Conservation (phyloP, 1,284 basidiomycete species). For the Ustilago bromivora region DNA sequence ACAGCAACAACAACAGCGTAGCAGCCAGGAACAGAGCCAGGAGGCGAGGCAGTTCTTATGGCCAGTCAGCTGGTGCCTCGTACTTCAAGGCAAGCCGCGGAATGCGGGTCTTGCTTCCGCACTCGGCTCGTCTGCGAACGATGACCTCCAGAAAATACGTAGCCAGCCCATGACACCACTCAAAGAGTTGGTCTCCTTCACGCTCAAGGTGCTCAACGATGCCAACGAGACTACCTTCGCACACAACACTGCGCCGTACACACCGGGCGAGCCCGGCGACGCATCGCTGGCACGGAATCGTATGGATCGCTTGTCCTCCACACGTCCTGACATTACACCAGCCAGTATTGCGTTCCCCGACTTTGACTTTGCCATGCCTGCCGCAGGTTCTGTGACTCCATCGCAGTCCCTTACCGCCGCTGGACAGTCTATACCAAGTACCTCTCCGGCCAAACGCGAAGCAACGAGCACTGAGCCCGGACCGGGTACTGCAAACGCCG, state of each 20-base stretch:
- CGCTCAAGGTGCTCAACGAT: conserved; percentile 43
- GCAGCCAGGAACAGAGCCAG: neutral
- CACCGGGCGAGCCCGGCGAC: conserved; percentile 31
- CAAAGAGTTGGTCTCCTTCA: conserved; percentile 48
- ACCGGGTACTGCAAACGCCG: neutral
- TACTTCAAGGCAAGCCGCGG: neutral
- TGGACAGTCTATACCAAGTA: conserved; percentile 17
- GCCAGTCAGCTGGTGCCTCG: conserved; percentile 38
- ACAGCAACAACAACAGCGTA: neutral
- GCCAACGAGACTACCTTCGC: conserved; percentile 30
- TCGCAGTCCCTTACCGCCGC: conserved; percentile 15
- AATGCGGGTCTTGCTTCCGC: neutral
- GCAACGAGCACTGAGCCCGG: neutral
- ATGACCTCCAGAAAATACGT: conserved; percentile 22
- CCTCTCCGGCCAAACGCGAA: conserved; percentile 31
- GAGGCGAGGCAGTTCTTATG: conserved; percentile 20
- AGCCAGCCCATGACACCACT: conserved; percentile 40
- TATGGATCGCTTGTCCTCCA: conserved; percentile 14
- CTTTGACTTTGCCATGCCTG: conserved; percentile 41
- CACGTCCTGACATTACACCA: conserved; percentile 30
- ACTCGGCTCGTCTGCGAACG: neutral
- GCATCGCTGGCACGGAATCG: conserved; percentile 22
- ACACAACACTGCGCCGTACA: conserved; percentile 20
- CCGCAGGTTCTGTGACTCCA: conserved; percentile 18
- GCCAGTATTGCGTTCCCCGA: conserved; percentile 33